phyloP scores from a whole-genome alignment of 257 asterid species.

The Jacaranda copaia region DNA sequence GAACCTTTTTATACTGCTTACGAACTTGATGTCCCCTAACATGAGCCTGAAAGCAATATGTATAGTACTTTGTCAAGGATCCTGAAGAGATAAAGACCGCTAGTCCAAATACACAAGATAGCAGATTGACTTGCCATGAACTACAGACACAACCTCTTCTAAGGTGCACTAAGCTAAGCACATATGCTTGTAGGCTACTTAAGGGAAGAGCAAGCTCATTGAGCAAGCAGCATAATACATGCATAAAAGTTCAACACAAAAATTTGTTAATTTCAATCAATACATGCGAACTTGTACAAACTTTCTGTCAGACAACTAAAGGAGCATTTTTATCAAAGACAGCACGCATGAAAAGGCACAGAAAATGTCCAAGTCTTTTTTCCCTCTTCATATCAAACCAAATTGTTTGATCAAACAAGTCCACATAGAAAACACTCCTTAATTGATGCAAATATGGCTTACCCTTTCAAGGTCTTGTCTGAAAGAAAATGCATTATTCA shows the following conservation, averaged over 20 bases:
- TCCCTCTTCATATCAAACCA: too few relatives aligned
- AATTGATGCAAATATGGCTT: too few relatives aligned
- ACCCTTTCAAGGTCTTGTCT: too few relatives aligned
- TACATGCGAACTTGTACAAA: not conserved
- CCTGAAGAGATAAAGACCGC: not conserved
- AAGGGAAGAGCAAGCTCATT: too few relatives aligned
- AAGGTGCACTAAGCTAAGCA: not conserved
- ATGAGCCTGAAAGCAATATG: constrained; percentile 36
- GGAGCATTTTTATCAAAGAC: not conserved
- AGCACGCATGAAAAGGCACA: not conserved
- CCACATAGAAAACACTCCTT: too few relatives aligned
- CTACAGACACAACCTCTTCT: not conserved
- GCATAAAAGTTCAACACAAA: too few relatives aligned
- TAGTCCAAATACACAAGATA: not conserved
- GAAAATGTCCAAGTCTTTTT: not conserved
- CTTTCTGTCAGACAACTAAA: not conserved
- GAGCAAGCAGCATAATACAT: too few relatives aligned
- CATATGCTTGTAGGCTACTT: not conserved
- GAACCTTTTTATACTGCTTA: constrained; percentile 38
- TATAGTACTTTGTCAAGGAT: not conserved
- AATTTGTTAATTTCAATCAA: too few relatives aligned
- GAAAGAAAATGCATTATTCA: too few relatives aligned
- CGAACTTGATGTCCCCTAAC: constrained; percentile 42
- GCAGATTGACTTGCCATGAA: not conserved
- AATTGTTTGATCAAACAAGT: too few relatives aligned